Evolutionary conservation across 106 monocot genomes (phyloP).

Genomic region (Narthecium ossifragum): DNA sequence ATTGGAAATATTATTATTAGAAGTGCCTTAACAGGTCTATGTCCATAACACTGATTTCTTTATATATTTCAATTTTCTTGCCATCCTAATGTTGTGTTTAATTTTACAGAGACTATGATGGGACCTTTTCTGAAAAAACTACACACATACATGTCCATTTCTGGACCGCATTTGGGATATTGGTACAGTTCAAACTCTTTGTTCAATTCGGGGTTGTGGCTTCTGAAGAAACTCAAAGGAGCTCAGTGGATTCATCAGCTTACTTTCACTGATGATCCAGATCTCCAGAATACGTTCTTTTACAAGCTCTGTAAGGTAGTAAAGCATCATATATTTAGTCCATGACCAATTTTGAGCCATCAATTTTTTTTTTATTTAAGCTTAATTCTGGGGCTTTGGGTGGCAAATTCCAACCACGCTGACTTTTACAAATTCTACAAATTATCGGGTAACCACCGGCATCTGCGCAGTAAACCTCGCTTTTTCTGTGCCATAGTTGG

Average conservation of each 20-base stretch:
- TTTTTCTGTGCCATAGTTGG: too few species aligned
- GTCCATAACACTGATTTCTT: too few species aligned
- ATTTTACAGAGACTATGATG: constrained; percentile 58
- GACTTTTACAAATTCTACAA: too few species aligned
- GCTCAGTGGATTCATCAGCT: constrained; percentile 90
- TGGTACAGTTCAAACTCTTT: constrained; percentile 94
- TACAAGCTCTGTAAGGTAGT: constrained; percentile 94
- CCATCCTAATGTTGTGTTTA: constrained; percentile 6
- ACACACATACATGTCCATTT: constrained; percentile 85
- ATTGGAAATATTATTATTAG: constrained; percentile 97
- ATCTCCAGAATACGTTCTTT: constrained; percentile 88
- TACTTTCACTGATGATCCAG: constrained; percentile 82
- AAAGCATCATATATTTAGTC: too few species aligned
- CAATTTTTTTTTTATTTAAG: too few species aligned
- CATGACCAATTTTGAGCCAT: too few species aligned
- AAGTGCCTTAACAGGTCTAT: constrained; percentile 76
- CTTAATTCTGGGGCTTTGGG: too few species aligned
- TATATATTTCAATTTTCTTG: not conserved
- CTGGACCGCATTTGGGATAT: constrained; percentile 94
- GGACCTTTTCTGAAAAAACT: constrained; percentile 71
- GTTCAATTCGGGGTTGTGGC: constrained; percentile 97
- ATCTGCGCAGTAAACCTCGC: too few species aligned
- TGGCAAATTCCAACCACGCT: too few species aligned
- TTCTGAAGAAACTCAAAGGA: constrained; percentile 86
- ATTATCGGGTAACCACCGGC: too few species aligned